Conservation (phyloP, 129 eudicot genomes). For the Flaveria robusta region DNA sequence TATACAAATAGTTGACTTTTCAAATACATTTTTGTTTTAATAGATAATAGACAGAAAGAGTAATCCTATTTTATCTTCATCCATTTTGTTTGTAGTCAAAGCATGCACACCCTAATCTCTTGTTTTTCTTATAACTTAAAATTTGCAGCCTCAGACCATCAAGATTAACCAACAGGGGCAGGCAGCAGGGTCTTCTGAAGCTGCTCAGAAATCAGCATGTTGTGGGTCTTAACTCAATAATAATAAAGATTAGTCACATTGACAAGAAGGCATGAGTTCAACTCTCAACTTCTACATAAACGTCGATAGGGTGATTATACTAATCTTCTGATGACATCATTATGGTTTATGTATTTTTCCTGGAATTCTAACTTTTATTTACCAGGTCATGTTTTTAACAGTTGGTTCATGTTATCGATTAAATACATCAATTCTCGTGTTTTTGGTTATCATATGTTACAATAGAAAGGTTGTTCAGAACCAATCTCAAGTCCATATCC, state of each 20-base stretch:
- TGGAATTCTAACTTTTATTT: constrained; percentile 33
- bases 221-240: constrained; percentile 56
- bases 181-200: constrained; percentile 55
- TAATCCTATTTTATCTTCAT: background rate
- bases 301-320: constrained; percentile 31
- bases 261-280: constrained; percentile 28
- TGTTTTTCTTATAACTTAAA: background rate
- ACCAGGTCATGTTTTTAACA: constrained; percentile 40
- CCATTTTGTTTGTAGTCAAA: background rate
- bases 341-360: constrained; percentile 41
- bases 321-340: constrained; percentile 34
- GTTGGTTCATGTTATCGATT: constrained; percentile 33
- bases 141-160: constrained; percentile 68
- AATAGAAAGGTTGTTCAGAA: too few relatives aligned
- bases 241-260: constrained; percentile 13
- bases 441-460: background rate
- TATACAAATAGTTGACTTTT: background rate
- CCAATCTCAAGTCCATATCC: too few relatives aligned
- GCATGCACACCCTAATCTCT: background rate
- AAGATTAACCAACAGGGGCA: constrained; percentile 63
- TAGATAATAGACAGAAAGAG: background rate
- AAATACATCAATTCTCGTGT: constrained; percentile 3
- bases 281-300: constrained; percentile 25
- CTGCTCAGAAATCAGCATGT: constrained; percentile 60
- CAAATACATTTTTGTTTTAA: background rate